Base-by-base conservation (phyloP, 78 protist genomes). In the Dictyostelium firmibasis region DNA sequence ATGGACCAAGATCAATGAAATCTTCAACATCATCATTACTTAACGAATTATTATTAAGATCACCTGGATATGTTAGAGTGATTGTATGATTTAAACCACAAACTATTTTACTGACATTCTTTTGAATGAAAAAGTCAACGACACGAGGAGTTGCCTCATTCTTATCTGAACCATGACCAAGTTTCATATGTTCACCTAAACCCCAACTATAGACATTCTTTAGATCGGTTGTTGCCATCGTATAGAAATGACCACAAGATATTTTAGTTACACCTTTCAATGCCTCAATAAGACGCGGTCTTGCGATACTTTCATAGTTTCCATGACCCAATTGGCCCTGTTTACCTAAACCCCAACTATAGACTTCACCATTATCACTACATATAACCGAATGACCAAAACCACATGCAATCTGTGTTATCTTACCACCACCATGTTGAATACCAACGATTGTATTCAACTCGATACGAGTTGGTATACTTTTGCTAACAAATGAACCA, bases 291-390 rank as follows among this genome's bases (percentile, higher is more conserved):
- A 47, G 60, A 38, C 81, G 83, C 27, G 96, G 96, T 35, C 38
- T 23, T 10, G 47, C 27, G 3, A 53, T 69, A 38, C 62, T 82
- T 13, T 84, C 87, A 16, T 36, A 74, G 2, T 16, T 41, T 0
- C 92, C 92, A 25, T 81, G 92, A 16, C 96, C 96, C 11, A 93
- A 91, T 35, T 92, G 96, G 9, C 96, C 96, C 2, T 86, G 31
- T 29, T 83, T 31, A 27, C 81, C 76, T 7, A 29, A 20, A 38
- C 96, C 96, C 92, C 92, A 93, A 41, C 83, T 78, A 74, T 86
- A 93, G 29, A 86, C 91, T 4, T 93, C 96, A 62, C 96, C 96
- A 43, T 75, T 50, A 20, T 85, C 92, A 41, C 50, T 57, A 82
- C 96, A 86, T 77, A 86, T 38, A 0, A 86, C 81, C 0, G 93